Conservation (phyloP, 2,329 filamentous ascomycete genomes). For the Beauveria pseudobassiana region DNA sequence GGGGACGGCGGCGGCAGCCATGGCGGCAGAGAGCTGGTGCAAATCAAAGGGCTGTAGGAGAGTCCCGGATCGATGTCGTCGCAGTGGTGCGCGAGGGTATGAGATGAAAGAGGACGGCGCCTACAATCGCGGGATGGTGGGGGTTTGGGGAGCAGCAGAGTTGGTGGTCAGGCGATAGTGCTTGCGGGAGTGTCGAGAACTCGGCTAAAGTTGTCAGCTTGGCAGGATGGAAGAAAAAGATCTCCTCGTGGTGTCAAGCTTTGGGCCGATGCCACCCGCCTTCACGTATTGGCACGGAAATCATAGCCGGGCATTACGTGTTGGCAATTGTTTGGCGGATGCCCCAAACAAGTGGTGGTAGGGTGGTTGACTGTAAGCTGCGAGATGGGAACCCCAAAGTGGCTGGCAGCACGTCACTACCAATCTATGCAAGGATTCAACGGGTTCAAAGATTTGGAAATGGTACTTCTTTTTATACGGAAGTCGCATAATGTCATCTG, state of each 20-base stretch:
- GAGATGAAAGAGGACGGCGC: too few relatives aligned
- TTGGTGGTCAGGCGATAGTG: not conserved
- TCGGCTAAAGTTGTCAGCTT: too few relatives aligned
- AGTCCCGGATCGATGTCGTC: constrained; percentile 6
- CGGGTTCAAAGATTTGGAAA: too few relatives aligned
- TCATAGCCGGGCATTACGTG: constrained; percentile 1
- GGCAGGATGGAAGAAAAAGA: not conserved
- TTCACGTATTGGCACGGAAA: not conserved
- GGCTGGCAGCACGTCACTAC: too few relatives aligned
- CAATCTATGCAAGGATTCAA: too few relatives aligned
- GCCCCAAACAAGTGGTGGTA: not conserved
- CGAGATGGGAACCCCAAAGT: not conserved
- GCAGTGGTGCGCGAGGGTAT: not conserved
- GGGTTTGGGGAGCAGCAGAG: not conserved
- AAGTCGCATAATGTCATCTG: too few relatives aligned
- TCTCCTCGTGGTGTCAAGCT: not conserved
- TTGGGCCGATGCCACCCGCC: not conserved
- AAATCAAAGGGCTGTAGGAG: constrained; percentile 10
- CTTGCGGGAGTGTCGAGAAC: not conserved
- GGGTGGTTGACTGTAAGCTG: not conserved
- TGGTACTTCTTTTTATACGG: too few relatives aligned
- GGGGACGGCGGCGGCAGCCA: constrained; percentile 9
- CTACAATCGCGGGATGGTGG: not conserved
- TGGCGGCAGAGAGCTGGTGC: constrained; percentile 3
- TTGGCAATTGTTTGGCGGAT: not conserved